A percentile compares a stretch with the other conserved stretches of the same genome.
phyloP scores from a whole-genome alignment of 2,329 filamentous ascomycete genomes.

The Achaetomium macrosporum region DNA sequence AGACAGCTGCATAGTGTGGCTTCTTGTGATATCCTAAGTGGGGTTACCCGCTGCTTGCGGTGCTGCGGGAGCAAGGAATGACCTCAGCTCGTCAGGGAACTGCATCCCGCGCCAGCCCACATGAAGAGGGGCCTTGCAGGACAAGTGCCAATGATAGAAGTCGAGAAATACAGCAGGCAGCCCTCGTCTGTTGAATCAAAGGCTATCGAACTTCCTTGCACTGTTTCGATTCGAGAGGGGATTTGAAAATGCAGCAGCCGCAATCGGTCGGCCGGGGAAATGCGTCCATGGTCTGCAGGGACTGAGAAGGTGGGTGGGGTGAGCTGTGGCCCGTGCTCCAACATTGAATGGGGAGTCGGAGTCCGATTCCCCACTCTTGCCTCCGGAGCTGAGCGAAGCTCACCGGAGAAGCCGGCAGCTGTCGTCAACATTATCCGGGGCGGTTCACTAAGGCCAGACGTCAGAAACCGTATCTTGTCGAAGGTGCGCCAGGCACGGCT shows the following conservation, averaged over 20 bases:
- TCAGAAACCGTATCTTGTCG: too few species aligned
- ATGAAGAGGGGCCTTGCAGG: not conserved
- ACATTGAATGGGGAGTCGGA: not conserved
- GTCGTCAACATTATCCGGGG: too few species aligned
- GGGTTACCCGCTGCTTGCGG: not conserved
- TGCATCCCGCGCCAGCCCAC: not conserved
- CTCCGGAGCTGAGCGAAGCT: not conserved
- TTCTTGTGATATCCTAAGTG: not conserved
- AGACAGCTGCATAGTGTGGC: not conserved
- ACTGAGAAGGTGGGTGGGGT: not conserved
- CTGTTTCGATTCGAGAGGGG: not conserved
- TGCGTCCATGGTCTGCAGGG: not conserved
- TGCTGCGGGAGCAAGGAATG: not conserved
- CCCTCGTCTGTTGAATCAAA: too few species aligned
- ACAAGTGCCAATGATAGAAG: too few species aligned
- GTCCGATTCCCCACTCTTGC: not conserved
- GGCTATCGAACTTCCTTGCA: too few species aligned
- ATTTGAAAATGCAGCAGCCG: not conserved
- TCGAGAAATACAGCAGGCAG: too few species aligned
- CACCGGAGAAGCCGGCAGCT: slow-evolving; percentile 3
- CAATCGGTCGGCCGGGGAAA: too few species aligned
- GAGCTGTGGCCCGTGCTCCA: not conserved
- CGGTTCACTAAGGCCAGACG: too few species aligned
- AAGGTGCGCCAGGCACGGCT: too few species aligned
- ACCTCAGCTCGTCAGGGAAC: slow-evolving; percentile 12